Percentiles rank a stretch among this genome's conserved stretches.
Evolutionary conservation across 139 green algal genomes (phyloP).

Genomic region (Tetraselmis striata): DNA sequence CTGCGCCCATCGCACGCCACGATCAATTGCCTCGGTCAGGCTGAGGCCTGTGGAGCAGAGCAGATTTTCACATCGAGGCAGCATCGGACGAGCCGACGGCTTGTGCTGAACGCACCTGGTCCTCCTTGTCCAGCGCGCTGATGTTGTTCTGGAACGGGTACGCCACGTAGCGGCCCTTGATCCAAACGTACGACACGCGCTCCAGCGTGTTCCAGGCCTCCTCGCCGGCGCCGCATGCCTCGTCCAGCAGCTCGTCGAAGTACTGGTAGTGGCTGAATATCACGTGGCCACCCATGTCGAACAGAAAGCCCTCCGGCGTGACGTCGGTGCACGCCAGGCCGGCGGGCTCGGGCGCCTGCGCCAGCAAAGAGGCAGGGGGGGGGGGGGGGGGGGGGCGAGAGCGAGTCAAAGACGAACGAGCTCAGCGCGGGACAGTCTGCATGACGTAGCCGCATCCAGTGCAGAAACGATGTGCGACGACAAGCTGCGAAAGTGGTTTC

Average conservation of each 20-base stretch:
- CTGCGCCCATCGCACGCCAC: too few species aligned
- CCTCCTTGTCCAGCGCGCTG: slow-evolving; percentile 66
- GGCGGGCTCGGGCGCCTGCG: slow-evolving; percentile 55
- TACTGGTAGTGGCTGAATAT: slow-evolving; percentile 91
- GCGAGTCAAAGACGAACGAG: too few species aligned
- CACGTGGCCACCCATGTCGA: slow-evolving; percentile 92
- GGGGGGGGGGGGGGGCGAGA: background rate
- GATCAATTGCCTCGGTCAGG: too few species aligned
- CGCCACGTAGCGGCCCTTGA: slow-evolving; percentile 74
- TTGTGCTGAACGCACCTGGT: slow-evolving; percentile 65
- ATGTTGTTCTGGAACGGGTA: slow-evolving; percentile 96
- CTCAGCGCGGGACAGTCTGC: too few species aligned
- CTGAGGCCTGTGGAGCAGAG: background rate
- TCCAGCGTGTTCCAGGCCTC: slow-evolving; percentile 78
- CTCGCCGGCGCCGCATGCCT: slow-evolving; percentile 37
- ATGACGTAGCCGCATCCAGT: too few species aligned
- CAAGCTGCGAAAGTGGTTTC: too few species aligned
- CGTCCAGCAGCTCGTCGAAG: slow-evolving; percentile 78
- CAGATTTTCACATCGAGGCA: background rate
- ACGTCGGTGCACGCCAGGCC: slow-evolving; percentile 83
- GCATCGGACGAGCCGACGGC: too few species aligned
- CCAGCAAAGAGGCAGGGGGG: too few species aligned
- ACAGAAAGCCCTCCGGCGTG: slow-evolving; percentile 83
- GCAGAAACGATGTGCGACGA: too few species aligned
- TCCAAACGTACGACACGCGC: slow-evolving; percentile 82